Conservation (phyloP, 345 rosid genomes). For the Passiflora organensis region DNA sequence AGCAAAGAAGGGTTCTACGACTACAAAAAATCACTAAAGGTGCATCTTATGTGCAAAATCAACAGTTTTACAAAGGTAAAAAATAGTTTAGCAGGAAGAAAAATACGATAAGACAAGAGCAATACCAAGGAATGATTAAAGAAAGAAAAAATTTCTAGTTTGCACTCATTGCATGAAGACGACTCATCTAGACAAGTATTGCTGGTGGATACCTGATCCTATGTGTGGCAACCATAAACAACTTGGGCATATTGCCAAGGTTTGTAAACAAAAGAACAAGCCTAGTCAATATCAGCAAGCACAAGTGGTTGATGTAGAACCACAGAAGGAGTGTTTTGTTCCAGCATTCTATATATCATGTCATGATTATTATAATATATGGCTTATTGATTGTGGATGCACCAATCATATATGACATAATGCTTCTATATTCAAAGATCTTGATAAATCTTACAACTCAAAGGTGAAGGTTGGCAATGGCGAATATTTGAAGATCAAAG, state of each 20-base stretch:
- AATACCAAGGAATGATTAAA: not conserved
- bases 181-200: not conserved
- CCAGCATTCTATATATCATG: not conserved
- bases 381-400: constrained; percentile 7
- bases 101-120: not conserved
- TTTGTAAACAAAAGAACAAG: not conserved
- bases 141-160: not conserved
- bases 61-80: too few species aligned
- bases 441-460: not conserved
- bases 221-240: not conserved
- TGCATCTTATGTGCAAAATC: not conserved
- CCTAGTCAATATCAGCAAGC: not conserved
- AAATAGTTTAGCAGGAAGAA: not conserved
- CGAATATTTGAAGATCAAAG: not conserved
- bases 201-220: too few species aligned
- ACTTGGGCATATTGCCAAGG: too few species aligned
- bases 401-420: too few species aligned
- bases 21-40: not conserved
- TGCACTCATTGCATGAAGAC: not conserved
- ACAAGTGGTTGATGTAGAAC: not conserved
- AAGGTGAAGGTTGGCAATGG: not conserved
- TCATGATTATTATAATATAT: not conserved
- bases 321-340: not conserved
- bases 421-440: not conserved
- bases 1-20: not conserved